These are phyloP conservation scores for Pyrrhoderma noxium DNA, from an alignment of 1,284 basidiomycete species.

Conservation along the genomic window DNA sequence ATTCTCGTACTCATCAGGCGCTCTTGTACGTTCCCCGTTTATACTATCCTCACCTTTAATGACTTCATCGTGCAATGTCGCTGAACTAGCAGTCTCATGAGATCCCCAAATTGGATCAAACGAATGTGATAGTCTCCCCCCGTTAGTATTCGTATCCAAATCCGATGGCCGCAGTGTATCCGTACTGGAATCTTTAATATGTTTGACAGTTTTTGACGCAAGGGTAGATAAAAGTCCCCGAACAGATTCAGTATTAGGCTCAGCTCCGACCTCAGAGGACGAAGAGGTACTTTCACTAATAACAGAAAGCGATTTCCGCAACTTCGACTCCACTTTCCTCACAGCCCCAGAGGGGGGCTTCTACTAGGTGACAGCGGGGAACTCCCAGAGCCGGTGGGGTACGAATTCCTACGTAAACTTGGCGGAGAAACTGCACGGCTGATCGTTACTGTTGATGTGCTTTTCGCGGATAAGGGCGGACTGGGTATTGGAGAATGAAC, in stretches of 20 bases:
- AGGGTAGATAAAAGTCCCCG: neutral
- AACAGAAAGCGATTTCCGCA: slow-evolving; percentile 55
- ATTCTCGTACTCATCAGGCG: neutral
- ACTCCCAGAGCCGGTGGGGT: slow-evolving; percentile 7
- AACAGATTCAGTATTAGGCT: neutral
- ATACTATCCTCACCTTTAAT: neutral
- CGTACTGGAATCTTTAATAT: slow-evolving; percentile 6
- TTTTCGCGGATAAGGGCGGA: slow-evolving; percentile 13
- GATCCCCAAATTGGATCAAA: slow-evolving; percentile 11
- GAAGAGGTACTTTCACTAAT: slow-evolving; percentile 28
- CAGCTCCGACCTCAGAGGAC: neutral
- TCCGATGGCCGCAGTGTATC: slow-evolving; percentile 9
- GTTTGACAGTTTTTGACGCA: neutral
- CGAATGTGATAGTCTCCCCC: slow-evolving; percentile 1
- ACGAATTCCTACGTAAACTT: slow-evolving; percentile 6
- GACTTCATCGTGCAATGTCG: slow-evolving; percentile 7
- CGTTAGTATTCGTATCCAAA: slow-evolving; percentile 1
- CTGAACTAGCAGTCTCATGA: slow-evolving; percentile 4
- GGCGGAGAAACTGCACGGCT: slow-evolving; percentile 12
- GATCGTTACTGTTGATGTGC: slow-evolving; percentile 8
- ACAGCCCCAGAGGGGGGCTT: slow-evolving; percentile 17
- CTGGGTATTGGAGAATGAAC: slow-evolving; percentile 13
- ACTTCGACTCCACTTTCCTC: slow-evolving; percentile 59
- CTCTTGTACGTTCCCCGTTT: neutral
- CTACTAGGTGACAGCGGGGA: slow-evolving; percentile 2